These are phyloP conservation scores for Chrysanthemum makinoi DNA, from an alignment of 129 eudicot species.

Conservation along the genomic window DNA sequence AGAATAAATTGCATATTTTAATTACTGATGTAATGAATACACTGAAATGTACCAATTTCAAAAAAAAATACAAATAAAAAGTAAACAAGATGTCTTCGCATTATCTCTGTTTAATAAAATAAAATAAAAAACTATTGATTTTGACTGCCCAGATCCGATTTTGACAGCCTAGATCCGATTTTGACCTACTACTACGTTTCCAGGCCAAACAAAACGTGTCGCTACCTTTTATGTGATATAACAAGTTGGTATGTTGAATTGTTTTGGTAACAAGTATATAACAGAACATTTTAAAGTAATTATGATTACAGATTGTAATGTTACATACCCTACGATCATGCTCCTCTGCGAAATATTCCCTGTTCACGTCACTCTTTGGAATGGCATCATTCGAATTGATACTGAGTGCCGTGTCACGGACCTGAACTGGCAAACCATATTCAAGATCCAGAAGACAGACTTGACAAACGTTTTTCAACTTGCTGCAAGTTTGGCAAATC, in stretches of 20 bases:
- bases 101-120: too few species aligned
- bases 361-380: conserved; percentile 93
- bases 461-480: conserved; percentile 89
- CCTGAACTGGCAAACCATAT: conserved; percentile 91
- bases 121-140: too few species aligned
- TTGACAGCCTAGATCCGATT: too few species aligned
- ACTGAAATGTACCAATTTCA: background rate
- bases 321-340: conserved; percentile 86
- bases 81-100: background rate
- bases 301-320: background rate
- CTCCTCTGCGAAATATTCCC: conserved; percentile 88
- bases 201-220: too few species aligned
- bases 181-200: too few species aligned
- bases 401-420: conserved; percentile 86
- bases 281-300: background rate
- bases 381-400: conserved; percentile 74
- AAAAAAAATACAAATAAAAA: background rate
- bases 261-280: background rate
- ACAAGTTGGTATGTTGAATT: too few species aligned
- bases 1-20: too few species aligned
- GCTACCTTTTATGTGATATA: too few species aligned
- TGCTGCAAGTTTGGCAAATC: conserved; percentile 90
- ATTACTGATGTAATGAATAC: too few species aligned
- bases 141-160: too few species aligned
- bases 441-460: conserved; percentile 93